Base-by-base conservation (phyloP, 495 filamentous ascomycete genomes). In the Aspergillus kassunensis region DNA sequence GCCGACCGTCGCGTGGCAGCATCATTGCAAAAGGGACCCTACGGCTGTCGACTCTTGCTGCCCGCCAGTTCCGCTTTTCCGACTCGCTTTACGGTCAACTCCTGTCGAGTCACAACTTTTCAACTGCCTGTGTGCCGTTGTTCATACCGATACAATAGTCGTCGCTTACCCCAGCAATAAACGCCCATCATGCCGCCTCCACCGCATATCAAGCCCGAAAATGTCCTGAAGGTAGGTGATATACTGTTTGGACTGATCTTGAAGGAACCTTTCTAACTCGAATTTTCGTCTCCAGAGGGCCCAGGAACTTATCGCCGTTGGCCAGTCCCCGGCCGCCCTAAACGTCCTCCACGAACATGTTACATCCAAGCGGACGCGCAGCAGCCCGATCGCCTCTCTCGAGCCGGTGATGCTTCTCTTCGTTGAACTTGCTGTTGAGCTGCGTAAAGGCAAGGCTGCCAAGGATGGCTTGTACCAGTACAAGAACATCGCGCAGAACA, bases 391-490 rank as follows among this genome's bases (percentile, higher is more conserved):
- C 81, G 80, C 88, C 37, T 93, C 93, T 16, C 78, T 98, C 59
- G 93, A 98, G 80, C 93, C 95, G 59, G 91, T 97, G 44, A 97
- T 98, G 93, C 78, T 97, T 70, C 83, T 95, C 47, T 87, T 97
- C 62, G 93, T 98, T 59, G 93, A 98, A 74, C 82, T 96, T 34
- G 95, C 87, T 57, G 93, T 98, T 57, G 91, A 96, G 62, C 84
- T 97, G 60, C 87, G 91, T 73, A 97, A 97, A 72, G 93, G 92
- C 52, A 98, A 97, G 72, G 80, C 91, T 24, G 93, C 93, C 70
- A 98, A 98, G 78, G 93, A 98, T 79, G 93, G 93, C 44, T 79
- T 98, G 24, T 98, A 97, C 64, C 91, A 96, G 62, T 98, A 98
- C 81, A 98, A 98, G 81, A 98, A 98, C 68, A 96, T 96, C 58